A percentile compares a stretch with the other conserved stretches of the same genome.
Conservation (phyloP, 768 basidiomycete genomes). For the Dioszegia aurantiaca region DNA sequence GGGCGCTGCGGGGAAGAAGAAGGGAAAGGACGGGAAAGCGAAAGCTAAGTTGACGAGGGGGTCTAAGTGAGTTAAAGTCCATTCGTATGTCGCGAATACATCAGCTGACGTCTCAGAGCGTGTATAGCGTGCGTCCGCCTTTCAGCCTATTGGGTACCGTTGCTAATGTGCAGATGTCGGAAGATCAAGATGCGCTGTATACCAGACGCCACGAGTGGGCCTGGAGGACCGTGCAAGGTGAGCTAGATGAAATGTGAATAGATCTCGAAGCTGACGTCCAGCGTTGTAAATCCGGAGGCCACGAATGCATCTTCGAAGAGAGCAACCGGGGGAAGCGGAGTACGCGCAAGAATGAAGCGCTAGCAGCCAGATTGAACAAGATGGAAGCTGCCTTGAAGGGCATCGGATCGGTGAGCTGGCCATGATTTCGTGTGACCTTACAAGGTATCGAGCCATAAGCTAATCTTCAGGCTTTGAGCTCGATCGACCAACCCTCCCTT, state of each 20-base stretch:
- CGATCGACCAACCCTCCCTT: constrained; percentile 40
- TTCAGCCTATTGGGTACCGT: neutral
- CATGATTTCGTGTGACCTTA: constrained; percentile 17
- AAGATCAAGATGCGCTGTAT: constrained; percentile 53
- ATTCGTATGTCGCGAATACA: neutral
- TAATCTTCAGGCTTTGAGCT: constrained; percentile 30
- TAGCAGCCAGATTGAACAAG: constrained; percentile 35
- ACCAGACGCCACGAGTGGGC: constrained; percentile 39
- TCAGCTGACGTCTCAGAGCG: constrained; percentile 19
- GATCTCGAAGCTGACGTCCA: constrained; percentile 3
- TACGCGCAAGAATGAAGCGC: constrained; percentile 46
- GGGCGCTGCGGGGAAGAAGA: constrained; percentile 21
- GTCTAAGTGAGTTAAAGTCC: constrained; percentile 45
- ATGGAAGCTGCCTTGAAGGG: constrained; percentile 43
- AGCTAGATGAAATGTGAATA: neutral
- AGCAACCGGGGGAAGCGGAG: constrained; percentile 90
- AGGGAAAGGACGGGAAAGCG: constrained; percentile 33
- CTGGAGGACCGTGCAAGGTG: constrained; percentile 47
- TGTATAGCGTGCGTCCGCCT: constrained; percentile 30
- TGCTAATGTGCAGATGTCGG: constrained; percentile 27
- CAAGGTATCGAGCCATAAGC: neutral
- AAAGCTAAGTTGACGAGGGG: constrained; percentile 51
- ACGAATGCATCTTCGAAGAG: constrained; percentile 96
- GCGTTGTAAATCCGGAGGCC: constrained; percentile 50
- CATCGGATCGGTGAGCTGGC: constrained; percentile 42